phyloP scores from a whole-genome alignment of 805 yeast genomes.

The Sporopachydermia lactativora region DNA sequence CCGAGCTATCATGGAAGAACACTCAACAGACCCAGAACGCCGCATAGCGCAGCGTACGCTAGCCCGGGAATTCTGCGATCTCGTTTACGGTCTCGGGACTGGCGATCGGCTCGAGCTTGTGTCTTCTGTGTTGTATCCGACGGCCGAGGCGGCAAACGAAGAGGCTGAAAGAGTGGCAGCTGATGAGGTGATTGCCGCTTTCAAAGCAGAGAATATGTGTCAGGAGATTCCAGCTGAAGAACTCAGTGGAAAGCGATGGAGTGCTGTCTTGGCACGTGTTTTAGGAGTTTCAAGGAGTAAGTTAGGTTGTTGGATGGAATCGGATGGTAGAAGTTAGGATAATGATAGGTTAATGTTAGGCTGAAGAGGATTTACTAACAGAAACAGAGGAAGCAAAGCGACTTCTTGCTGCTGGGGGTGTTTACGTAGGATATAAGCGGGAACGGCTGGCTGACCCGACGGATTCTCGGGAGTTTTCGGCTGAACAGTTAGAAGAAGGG shows the following conservation, averaged over 20 bases:
- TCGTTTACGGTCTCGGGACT: constrained; percentile 71
- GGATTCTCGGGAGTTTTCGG: constrained; percentile 32
- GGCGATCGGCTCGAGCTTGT: constrained; percentile 56
- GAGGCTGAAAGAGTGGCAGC: constrained; percentile 23
- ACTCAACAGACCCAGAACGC: constrained; percentile 40
- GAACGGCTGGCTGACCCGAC: constrained; percentile 34
- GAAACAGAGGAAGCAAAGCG: constrained; percentile 37
- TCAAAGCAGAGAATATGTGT: constrained; percentile 44
- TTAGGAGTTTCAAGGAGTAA: constrained; percentile 29
- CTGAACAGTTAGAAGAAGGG: constrained; percentile 40
- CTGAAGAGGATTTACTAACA: constrained; percentile 3
- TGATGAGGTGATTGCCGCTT: constrained; percentile 38
- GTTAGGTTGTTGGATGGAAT: too few species aligned
- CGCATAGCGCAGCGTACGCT: constrained; percentile 64
- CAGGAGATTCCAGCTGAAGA: constrained; percentile 21
- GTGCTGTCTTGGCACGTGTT: constrained; percentile 35
- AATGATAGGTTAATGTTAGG: too few species aligned
- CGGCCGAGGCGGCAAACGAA: constrained; percentile 33
- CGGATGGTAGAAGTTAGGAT: too few species aligned
- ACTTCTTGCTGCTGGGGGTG: constrained; percentile 53
- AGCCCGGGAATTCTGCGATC: constrained; percentile 76
- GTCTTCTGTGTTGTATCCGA: constrained; percentile 54
- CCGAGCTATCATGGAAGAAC: constrained; percentile 35
- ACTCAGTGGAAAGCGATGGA: constrained; percentile 28
- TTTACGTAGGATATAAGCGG: constrained; percentile 53